phyloP scores from a whole-genome alignment of 345 rosid genomes.

The Bruguiera parviflora region DNA sequence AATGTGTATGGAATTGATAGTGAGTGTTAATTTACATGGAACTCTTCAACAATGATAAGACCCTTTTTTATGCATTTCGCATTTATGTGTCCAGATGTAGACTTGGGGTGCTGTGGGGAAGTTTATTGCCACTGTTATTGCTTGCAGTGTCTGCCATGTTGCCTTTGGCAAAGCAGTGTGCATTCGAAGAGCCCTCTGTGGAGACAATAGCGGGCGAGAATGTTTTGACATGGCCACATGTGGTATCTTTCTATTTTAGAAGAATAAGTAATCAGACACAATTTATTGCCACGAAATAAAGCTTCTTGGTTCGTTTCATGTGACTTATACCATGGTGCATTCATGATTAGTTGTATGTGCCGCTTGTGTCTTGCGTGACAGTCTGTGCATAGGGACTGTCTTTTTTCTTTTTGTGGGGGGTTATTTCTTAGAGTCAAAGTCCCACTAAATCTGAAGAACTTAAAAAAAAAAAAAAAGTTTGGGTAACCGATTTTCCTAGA shows the following conservation, averaged over 20 bases:
- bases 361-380: neutral
- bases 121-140: conserved; percentile 16
- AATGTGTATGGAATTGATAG: conserved; percentile 95
- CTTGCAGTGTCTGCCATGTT: conserved; percentile 90
- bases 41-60: neutral
- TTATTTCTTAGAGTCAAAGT: too few species aligned
- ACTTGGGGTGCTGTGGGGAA: conserved; percentile 5
- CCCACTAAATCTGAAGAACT: too few species aligned
- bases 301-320: neutral
- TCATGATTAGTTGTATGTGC: too few species aligned
- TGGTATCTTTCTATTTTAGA: conserved; percentile 35
- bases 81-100: neutral
- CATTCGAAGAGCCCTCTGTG: conserved; percentile 90
- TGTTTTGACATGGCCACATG: conserved; percentile 87
- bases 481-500: too few species aligned
- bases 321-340: too few species aligned
- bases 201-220: conserved; percentile 86
- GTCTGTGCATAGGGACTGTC: neutral
- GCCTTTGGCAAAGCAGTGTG: conserved; percentile 88
- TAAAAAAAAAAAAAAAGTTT: too few species aligned
- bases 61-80: neutral
- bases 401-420: too few species aligned
- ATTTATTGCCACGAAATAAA: too few species aligned
- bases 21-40: conserved; percentile 41
- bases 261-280: too few species aligned